Conservation (phyloP, 1,284 basidiomycete species). For the Apiotrichum gracile region DNA sequence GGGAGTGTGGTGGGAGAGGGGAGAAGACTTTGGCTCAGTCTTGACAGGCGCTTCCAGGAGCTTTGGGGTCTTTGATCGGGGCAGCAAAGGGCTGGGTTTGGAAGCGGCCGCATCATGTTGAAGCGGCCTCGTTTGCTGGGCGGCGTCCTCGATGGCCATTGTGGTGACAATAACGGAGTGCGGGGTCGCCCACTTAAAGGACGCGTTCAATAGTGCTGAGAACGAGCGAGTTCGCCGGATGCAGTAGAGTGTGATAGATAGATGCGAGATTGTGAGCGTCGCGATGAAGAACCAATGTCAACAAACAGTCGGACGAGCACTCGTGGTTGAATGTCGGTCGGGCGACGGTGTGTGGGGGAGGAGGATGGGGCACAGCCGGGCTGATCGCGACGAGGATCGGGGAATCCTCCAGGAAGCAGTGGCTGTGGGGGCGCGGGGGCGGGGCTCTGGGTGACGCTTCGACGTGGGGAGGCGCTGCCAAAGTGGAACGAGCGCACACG, state of each 20-base stretch:
- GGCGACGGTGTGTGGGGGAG: not conserved
- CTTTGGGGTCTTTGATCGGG: constrained; percentile 10
- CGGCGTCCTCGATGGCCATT: not conserved
- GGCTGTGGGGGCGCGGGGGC: not conserved
- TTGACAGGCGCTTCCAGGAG: constrained; percentile 2
- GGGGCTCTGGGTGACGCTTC: not conserved
- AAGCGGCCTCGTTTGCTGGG: not conserved
- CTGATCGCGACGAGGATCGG: not conserved
- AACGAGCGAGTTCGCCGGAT: no score
- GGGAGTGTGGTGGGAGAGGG: constrained; percentile 1
- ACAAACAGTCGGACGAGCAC: no score
- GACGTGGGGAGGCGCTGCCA: not conserved
- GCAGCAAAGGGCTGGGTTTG: constrained; percentile 7
- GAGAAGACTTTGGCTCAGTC: not conserved
- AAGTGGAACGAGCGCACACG: not conserved
- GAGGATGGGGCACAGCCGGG: not conserved
- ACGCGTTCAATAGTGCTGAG: no score
- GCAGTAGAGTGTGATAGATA: not conserved
- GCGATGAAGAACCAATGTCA: no score
- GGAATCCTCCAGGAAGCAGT: not conserved
- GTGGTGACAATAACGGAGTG: not conserved
- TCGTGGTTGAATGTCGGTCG: not conserved
- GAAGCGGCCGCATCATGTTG: not conserved
- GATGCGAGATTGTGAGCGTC: no score
- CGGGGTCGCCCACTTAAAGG: not conserved